Evolutionary conservation across 495 filamentous ascomycete species (phyloP), one percentile per base, ranked within the genome.

Genomic region (Parathielavia hyrcaniae): DNA sequence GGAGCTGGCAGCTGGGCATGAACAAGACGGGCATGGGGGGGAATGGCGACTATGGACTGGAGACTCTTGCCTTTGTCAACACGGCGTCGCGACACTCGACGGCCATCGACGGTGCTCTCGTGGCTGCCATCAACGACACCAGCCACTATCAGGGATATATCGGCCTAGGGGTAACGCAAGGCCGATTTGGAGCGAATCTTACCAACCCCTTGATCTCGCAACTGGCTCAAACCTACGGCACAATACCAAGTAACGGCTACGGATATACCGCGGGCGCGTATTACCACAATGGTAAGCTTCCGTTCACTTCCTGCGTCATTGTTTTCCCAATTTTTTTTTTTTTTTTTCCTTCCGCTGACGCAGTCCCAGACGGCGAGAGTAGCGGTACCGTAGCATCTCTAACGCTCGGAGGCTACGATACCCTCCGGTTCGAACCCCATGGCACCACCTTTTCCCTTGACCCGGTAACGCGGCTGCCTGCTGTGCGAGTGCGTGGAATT

Each of bases 221-320:
- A 30, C 63, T 85, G 43, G 77, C 79, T 36, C 70, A 81, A 52
- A 69, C 75, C 41, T 68, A 73, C 50, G 79, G 79, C 32, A 59
- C 58, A 2, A 83, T 86, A 54, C 80, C 83, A 26, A 85, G 81
- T 51, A 74, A 84, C 44, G 83, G 78, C 60, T 87, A 84, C 63
- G 84, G 83, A 47, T 87, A 83, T 63, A 86, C 85, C 7, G 83
- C 85, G 44, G 85, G 85, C 3, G 83, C 83, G 40, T 77, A 79
- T 54, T 86, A 86, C 63, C 77, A 83, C 76, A 61, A 67, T 13
- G 51, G 67, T 69, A 64, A 65, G 67, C 16, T 9, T 22, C 49
- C 36, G 6, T 32, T 47, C n/a, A 71, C 20, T 30, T 30, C 26
- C 26, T 30, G 26, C 11, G 20, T 14, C 19, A 4, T 6, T 7